These are phyloP conservation scores for Tetraselmis chui DNA, from an alignment of 139 green algal species.

Conservation along the genomic window DNA sequence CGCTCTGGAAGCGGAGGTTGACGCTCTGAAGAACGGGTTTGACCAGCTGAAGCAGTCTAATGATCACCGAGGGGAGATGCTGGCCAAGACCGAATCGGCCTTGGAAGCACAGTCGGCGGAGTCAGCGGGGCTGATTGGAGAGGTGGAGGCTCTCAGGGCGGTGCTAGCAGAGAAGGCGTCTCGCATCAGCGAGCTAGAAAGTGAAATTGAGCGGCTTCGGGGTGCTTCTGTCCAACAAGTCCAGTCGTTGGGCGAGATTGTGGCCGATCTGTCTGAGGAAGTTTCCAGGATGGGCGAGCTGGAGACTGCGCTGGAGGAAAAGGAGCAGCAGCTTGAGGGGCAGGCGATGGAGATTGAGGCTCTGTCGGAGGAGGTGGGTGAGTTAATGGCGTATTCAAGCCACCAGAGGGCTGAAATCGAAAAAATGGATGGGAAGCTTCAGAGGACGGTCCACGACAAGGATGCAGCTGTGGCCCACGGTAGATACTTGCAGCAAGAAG, in stretches of 20 bases:
- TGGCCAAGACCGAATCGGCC: no score
- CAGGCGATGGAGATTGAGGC: neutral
- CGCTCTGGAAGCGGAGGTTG: no score
- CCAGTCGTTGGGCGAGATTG: neutral
- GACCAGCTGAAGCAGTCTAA: no score
- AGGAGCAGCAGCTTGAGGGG: neutral
- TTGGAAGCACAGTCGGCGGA: no score
- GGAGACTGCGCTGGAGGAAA: neutral
- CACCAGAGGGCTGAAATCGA: neutral
- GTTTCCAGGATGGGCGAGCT: neutral
- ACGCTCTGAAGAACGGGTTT: no score
- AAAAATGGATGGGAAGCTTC: neutral
- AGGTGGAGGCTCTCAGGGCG: no score
- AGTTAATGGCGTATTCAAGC: neutral
- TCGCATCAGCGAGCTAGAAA: no score
- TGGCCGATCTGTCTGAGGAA: neutral
- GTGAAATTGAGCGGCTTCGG: no score
- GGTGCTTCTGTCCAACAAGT: neutral
- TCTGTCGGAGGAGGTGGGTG: neutral
- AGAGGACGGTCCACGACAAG: neutral
- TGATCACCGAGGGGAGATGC: no score
- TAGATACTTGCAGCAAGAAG: no score
- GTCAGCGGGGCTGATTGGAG: no score
- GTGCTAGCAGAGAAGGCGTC: no score
- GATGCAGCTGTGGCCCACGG: neutral